A percentile compares a stretch with the other conserved stretches of the same genome.
phyloP scores from a whole-genome alignment of 768 basidiomycete genomes.

The Lactarius indigo region DNA sequence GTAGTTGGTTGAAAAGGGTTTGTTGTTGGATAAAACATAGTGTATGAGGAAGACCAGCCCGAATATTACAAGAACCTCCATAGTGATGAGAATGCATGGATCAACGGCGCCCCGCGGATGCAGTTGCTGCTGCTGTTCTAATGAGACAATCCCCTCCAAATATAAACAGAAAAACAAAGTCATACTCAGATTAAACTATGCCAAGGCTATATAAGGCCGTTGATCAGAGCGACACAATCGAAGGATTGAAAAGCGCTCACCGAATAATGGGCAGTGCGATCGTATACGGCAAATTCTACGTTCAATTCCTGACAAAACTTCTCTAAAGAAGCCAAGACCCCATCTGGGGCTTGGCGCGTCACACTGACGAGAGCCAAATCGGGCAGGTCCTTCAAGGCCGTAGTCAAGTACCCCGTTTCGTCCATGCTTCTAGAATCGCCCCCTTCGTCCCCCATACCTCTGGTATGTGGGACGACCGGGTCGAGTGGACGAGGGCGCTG shows the following conservation, averaged over 20 bases:
- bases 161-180: not conserved
- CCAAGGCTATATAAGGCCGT: slow-evolving; percentile 7
- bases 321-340: slow-evolving; percentile 3
- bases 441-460: not conserved
- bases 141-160: not conserved
- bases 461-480: not conserved
- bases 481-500: not conserved
- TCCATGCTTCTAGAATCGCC: not conserved
- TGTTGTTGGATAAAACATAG: not conserved
- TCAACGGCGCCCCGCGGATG: not conserved
- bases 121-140: not conserved
- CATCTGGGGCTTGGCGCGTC: slow-evolving; percentile 2
- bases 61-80: not conserved
- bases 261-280: slow-evolving; percentile 10
- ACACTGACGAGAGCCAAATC: slow-evolving; percentile 6
- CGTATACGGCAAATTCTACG: slow-evolving; percentile 14
- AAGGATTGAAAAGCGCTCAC: slow-evolving; percentile 1
- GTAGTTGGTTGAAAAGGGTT: not conserved
- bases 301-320: slow-evolving; percentile 11
- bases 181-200: slow-evolving; percentile 10
- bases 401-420: slow-evolving; percentile 11
- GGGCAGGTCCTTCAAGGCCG: slow-evolving; percentile 16
- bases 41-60: not conserved
- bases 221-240: not conserved
- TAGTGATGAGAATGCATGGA: not conserved